Evolutionary conservation across 2,329 filamentous ascomycete species (phyloP), one percentile per base, ranked within the genome.

Genomic region (Aspergillus alliaceus): DNA sequence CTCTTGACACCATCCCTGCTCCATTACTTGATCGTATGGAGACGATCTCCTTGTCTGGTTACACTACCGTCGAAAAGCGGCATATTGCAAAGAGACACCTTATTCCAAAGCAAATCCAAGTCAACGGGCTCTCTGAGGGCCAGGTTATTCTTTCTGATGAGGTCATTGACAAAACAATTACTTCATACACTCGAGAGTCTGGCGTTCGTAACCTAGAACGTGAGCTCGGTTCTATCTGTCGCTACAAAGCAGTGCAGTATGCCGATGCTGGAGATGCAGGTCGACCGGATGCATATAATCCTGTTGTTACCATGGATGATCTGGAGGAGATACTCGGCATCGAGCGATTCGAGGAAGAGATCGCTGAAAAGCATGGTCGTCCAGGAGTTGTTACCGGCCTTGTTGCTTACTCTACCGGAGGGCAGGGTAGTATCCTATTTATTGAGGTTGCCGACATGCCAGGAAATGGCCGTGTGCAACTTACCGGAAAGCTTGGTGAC

Each of bases 391-490:
- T 99, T 35, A 99, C 95, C 0, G 95, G 95, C 14, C 87, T 99
- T 31, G 95, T 99, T 15, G 95, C 95, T 8, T 99, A 97, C 79
- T 91, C 89, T 69, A 90, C 89, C 4, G 93, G 95, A 50, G 92
- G 92, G 48, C 93, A 97, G 73, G 95, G 95, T 61, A 93, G 90
- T 70, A 99, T 99, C 68, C 83, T 99, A 55, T 99, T 99, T 80
- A 99, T 99, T 67, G 95, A 99, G 77, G 91, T 97, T 44, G 91
- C 93, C 11, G 93, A 96, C 71, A 98, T 98, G 92, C 95, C 95
- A 0, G 95, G 95, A 42, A 88, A 86, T 56, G 95, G 95, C 32
- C 88, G 89, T 53, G 91, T 99, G 34, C 95, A 98, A 77, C 86
- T 99, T 25, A 99, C 95, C 1, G 95, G 95, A 60, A 98, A 96